Evolutionary conservation across 176 grass and related monocot genomes (phyloP).

Genomic region (Cocos nucifera): DNA sequence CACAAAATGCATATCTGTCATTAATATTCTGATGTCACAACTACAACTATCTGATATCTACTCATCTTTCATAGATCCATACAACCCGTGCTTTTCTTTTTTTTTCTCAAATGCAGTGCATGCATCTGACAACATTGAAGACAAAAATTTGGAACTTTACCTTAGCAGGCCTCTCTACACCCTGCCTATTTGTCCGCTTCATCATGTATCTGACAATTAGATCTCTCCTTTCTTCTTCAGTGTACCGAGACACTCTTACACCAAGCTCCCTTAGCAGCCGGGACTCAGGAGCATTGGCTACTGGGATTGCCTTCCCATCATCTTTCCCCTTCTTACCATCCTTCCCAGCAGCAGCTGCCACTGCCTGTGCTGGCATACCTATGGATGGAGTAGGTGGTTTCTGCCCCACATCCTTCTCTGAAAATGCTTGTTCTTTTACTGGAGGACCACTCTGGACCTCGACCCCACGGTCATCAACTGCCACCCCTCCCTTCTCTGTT

Average conservation of each 20-base stretch:
- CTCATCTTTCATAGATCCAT: no score
- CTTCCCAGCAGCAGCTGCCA: background rate
- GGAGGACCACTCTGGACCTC: slow-evolving; percentile 6
- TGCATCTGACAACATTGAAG: slow-evolving; percentile 1
- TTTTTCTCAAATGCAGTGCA: background rate
- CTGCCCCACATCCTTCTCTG: background rate
- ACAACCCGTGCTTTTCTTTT: no score
- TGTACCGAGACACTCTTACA: slow-evolving; percentile 39
- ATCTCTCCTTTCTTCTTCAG: slow-evolving; percentile 62
- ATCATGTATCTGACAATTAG: slow-evolving; percentile 61
- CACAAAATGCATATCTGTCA: no score
- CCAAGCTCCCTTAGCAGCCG: slow-evolving; percentile 28
- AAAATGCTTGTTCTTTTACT: background rate
- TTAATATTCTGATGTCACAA: no score
- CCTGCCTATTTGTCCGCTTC: slow-evolving; percentile 49
- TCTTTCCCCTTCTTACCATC: slow-evolving; percentile 11
- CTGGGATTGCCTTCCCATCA: slow-evolving; percentile 19
- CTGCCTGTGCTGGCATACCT: background rate
- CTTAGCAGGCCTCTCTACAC: slow-evolving; percentile 40
- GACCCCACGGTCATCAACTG: background rate
- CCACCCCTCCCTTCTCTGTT: background rate
- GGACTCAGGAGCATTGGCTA: slow-evolving; percentile 25
- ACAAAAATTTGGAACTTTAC: slow-evolving; percentile 32
- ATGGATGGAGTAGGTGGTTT: background rate
- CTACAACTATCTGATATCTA: no score